A percentile compares a stretch with the other conserved stretches of the same genome.
phyloP scores from a whole-genome alignment of 495 filamentous ascomycete genomes.

The Penicillium canariense region DNA sequence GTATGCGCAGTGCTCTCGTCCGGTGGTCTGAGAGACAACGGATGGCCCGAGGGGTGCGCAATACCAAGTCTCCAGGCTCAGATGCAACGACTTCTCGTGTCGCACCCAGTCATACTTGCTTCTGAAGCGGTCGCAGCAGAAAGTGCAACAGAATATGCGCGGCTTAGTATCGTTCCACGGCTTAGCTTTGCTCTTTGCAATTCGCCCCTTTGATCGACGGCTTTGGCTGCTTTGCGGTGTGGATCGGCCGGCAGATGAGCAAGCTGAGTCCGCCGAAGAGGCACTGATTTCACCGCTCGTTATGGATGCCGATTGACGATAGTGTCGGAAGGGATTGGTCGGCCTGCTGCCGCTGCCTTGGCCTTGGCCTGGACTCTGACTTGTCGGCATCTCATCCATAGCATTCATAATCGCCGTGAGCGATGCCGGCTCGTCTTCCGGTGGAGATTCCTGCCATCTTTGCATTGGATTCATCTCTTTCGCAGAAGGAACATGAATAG shows the following conservation, averaged over 20 bases:
- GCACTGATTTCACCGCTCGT: slow-evolving; percentile 15
- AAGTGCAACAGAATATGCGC: slow-evolving; percentile 66
- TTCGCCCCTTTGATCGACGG: not conserved
- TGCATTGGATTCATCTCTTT: slow-evolving; percentile 52
- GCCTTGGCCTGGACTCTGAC: no score
- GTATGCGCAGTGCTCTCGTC: slow-evolving; percentile 14
- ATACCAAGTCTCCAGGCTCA: slow-evolving; percentile 72
- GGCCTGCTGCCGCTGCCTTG: slow-evolving; percentile 10
- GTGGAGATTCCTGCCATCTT: slow-evolving; percentile 71
- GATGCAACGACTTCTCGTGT: slow-evolving; percentile 73
- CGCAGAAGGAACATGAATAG: slow-evolving; percentile 3
- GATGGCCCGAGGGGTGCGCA: slow-evolving; percentile 59
- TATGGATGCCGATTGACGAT: slow-evolving; percentile 52
- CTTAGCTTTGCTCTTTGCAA: slow-evolving; percentile 2
- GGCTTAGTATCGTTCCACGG: slow-evolving; percentile 6
- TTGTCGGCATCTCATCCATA: slow-evolving; percentile 43
- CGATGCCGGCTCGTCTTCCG: slow-evolving; percentile 72
- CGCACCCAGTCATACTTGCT: slow-evolving; percentile 79
- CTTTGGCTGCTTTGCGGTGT: not conserved
- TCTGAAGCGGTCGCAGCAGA: slow-evolving; percentile 74
- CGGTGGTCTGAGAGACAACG: slow-evolving; percentile 2
- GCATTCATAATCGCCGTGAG: slow-evolving; percentile 67
- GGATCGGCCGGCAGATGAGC: slow-evolving; percentile 6
- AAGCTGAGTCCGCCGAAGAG: slow-evolving; percentile 13
- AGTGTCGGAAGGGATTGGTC: slow-evolving; percentile 53